A percentile compares a stretch with the other conserved stretches of the same genome.
Evolutionary conservation across 768 basidiomycete species (phyloP).

Genomic region (Panaeolus cyanescens): DNA sequence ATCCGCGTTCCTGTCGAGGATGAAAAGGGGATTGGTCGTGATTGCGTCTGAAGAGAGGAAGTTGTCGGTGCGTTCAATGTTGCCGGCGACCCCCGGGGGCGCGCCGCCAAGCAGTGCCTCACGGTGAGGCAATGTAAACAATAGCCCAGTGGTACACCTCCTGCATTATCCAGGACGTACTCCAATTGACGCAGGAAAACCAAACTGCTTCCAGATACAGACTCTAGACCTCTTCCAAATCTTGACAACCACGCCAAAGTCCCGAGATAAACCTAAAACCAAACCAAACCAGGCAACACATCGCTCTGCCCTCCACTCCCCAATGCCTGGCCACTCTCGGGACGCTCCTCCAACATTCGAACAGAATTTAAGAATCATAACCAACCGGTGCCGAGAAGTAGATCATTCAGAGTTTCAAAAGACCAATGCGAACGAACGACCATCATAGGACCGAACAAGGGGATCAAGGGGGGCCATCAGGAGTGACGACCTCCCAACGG

Average conservation of each 20-base stretch:
- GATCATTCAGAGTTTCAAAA: conserved; percentile 1
- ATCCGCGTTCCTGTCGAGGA: conserved; percentile 4
- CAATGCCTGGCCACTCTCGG: conserved; percentile 47
- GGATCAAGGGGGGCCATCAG: conserved; percentile 17
- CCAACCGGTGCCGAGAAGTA: conserved; percentile 1
- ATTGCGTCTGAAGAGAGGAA: background rate
- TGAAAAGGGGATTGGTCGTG: background rate
- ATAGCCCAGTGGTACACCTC: background rate
- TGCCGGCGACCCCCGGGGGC: background rate
- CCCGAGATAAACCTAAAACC: conserved; percentile 11
- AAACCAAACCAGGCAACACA: conserved; percentile 40
- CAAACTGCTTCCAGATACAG: conserved; percentile 5
- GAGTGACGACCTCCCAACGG: conserved; percentile 16
- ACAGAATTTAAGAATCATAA: conserved; percentile 3
- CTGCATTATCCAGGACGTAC: conserved; percentile 3
- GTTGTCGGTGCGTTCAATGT: background rate
- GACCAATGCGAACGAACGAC: background rate
- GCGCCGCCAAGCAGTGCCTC: background rate
- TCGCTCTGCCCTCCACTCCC: conserved; percentile 50
- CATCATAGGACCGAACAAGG: conserved; percentile 28
- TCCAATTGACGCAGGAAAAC: conserved; percentile 1
- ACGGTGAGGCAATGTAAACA: background rate
- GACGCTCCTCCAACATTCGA: conserved; percentile 34
- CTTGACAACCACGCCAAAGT: conserved; percentile 18
- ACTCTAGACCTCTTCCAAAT: conserved; percentile 10